Conservation (phyloP, 2,329 filamentous ascomycete species). For the Lecanicillium sp. region DNA sequence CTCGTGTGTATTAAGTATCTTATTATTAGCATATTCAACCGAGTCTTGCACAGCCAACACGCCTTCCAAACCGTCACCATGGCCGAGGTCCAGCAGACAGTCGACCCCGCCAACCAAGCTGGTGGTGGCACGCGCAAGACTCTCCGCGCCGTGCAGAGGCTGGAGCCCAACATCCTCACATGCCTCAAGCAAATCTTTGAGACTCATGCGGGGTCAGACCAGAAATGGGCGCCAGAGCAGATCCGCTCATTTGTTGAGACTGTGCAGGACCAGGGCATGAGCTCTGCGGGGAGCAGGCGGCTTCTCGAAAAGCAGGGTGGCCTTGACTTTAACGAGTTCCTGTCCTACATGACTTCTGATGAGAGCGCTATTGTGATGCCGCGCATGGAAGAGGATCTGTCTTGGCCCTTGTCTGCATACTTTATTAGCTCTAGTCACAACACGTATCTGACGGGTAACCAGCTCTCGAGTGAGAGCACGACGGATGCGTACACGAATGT, state of each 20-base stretch:
- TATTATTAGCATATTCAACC: too few species aligned
- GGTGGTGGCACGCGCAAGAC: too few species aligned
- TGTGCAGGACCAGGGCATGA: constrained; percentile 22
- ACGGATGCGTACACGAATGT: constrained; percentile 82
- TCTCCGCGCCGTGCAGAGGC: constrained; percentile 21
- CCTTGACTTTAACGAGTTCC: constrained; percentile 40
- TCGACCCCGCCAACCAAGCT: too few species aligned
- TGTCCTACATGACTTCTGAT: constrained; percentile 48
- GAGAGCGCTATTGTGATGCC: constrained; percentile 34
- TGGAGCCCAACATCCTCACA: constrained; percentile 26
- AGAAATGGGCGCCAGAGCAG: constrained; percentile 32
- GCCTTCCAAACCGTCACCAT: too few species aligned
- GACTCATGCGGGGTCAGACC: constrained; percentile 23
- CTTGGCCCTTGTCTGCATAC: constrained; percentile 79
- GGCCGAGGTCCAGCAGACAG: too few species aligned
- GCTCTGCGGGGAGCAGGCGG: constrained; percentile 9
- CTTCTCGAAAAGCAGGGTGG: constrained; percentile 21
- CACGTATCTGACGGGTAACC: constrained; percentile 83
- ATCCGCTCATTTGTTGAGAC: constrained; percentile 31
- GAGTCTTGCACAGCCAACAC: too few species aligned
- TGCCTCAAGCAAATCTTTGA: constrained; percentile 34
- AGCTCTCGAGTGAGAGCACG: constrained; percentile 79
- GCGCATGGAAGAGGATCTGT: constrained; percentile 41
- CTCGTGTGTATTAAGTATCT: too few species aligned
- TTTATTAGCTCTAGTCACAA: constrained; percentile 95